Percentiles rank a stretch among this genome's conserved stretches.
phyloP scores from a whole-genome alignment of 2,329 filamentous ascomycete genomes.

The Aspergillus bombycis region DNA sequence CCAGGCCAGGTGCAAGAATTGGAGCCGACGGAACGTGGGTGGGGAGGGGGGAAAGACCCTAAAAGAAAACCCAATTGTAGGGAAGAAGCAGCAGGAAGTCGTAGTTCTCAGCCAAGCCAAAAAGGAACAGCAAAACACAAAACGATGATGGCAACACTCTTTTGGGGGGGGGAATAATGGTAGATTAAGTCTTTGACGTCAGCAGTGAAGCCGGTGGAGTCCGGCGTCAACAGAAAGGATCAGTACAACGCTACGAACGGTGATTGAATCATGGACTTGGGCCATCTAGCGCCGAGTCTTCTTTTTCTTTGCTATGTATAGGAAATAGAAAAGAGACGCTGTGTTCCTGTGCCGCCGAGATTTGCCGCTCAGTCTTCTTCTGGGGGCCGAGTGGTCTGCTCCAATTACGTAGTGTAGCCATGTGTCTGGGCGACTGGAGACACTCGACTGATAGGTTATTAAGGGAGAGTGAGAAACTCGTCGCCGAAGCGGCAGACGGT shows the following conservation, averaged over 20 bases:
- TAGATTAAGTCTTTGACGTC: conserved; percentile 22
- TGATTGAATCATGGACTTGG: conserved; percentile 1
- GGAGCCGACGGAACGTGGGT: not conserved
- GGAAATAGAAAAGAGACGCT: not conserved
- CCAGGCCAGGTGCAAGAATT: conserved; percentile 3
- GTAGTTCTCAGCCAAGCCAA: not conserved
- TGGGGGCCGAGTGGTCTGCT: not conserved
- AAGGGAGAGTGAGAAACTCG: not conserved
- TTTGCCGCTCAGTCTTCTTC: not conserved
- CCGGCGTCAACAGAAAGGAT: not conserved
- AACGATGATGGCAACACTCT: conserved; percentile 1
- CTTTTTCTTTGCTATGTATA: not conserved
- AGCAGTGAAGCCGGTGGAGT: conserved; percentile 9
- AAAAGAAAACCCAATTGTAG: not conserved
- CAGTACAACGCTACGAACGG: conserved; percentile 4
- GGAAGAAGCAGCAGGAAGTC: not conserved
- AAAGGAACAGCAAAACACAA: not conserved
- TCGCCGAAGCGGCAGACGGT: not conserved
- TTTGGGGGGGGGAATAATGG: not conserved
- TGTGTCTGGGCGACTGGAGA: not conserved
- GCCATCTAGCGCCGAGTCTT: not conserved
- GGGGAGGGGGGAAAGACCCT: not conserved
- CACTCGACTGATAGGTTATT: not conserved
- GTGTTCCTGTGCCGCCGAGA: not conserved
- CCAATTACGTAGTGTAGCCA: not conserved